Evolutionary conservation across 192 early-diverging fungal species (phyloP).

Genomic region (Linnemannia zychae): DNA sequence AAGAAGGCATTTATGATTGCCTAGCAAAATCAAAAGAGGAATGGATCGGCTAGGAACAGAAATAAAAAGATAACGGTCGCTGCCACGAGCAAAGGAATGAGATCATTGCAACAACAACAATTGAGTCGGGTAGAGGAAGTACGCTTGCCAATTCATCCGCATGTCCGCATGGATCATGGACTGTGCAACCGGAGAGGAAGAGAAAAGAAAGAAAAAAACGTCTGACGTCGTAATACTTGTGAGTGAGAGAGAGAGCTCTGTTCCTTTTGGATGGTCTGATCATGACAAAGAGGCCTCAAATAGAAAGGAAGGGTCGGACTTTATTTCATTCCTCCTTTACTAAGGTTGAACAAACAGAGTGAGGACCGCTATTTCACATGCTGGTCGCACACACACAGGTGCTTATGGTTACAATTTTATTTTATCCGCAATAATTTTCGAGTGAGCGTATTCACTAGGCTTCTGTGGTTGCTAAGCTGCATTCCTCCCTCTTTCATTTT

Average conservation of each 20-base stretch:
- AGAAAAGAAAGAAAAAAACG: not conserved
- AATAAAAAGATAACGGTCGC: too few relatives aligned
- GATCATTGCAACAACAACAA: too few relatives aligned
- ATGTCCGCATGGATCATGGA: not conserved
- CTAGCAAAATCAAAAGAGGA: too few relatives aligned
- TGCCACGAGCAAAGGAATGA: too few relatives aligned
- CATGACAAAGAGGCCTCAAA: not conserved
- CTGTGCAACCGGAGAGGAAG: not conserved
- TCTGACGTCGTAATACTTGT: not conserved
- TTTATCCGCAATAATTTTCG: not conserved
- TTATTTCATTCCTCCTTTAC: not conserved
- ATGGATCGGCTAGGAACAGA: too few relatives aligned
- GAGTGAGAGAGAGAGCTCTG: too few relatives aligned
- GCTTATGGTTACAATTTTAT: not conserved
- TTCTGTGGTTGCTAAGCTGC: not conserved
- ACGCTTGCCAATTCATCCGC: not conserved
- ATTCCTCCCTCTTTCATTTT: not conserved
- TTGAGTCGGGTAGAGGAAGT: not conserved
- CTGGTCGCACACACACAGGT: not conserved
- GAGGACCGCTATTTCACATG: slow-evolving; percentile 1
- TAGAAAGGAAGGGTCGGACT: not conserved
- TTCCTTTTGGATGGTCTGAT: not conserved
- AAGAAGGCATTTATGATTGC: too few relatives aligned
- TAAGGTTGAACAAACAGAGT: not conserved
- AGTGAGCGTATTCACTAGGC: not conserved